Evolutionary conservation across 2,329 filamentous ascomycete genomes (phyloP).

Genomic region (Rhynchosporium graminicola): DNA sequence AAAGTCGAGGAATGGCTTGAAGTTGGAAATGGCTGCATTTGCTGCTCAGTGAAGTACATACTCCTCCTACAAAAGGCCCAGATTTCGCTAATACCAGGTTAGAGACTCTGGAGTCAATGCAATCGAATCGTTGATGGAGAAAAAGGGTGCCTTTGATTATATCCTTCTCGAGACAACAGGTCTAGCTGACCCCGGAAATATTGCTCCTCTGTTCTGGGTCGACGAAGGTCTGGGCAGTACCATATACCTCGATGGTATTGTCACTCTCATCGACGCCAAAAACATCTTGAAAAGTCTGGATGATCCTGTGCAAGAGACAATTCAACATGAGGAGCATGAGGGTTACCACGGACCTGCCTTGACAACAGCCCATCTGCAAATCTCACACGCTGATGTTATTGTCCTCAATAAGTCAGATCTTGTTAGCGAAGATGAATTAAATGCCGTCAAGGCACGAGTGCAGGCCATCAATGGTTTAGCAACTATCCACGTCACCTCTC

Average conservation of each 20-base stretch:
- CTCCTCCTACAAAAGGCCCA: neutral
- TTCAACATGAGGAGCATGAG: slow-evolving; percentile 53
- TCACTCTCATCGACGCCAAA: slow-evolving; percentile 92
- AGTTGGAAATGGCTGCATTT: slow-evolving; percentile 94
- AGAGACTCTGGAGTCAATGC: slow-evolving; percentile 92
- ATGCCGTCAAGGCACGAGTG: slow-evolving; percentile 69
- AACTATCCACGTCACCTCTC: slow-evolving; percentile 77
- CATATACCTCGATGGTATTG: slow-evolving; percentile 95
- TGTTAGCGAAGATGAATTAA: slow-evolving; percentile 68
- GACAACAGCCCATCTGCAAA: slow-evolving; percentile 93
- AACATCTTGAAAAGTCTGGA: slow-evolving; percentile 84
- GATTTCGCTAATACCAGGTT: slow-evolving; percentile 17
- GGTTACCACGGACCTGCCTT: slow-evolving; percentile 64
- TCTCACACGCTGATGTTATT: slow-evolving; percentile 94
- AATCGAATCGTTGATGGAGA: slow-evolving; percentile 94
- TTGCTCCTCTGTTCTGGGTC: slow-evolving; percentile 96
- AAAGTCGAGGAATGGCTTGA: slow-evolving; percentile 94
- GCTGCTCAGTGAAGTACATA: slow-evolving; percentile 87
- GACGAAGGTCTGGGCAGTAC: slow-evolving; percentile 93
- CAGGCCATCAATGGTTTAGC: slow-evolving; percentile 87
- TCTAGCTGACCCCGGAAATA: slow-evolving; percentile 90
- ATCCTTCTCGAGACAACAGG: slow-evolving; percentile 96
- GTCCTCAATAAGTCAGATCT: slow-evolving; percentile 93
- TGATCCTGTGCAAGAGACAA: slow-evolving; percentile 60
- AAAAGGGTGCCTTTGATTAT: slow-evolving; percentile 92